Evolutionary conservation across 441 rosid species (phyloP).

Genomic region (Pelargonium australe): DNA sequence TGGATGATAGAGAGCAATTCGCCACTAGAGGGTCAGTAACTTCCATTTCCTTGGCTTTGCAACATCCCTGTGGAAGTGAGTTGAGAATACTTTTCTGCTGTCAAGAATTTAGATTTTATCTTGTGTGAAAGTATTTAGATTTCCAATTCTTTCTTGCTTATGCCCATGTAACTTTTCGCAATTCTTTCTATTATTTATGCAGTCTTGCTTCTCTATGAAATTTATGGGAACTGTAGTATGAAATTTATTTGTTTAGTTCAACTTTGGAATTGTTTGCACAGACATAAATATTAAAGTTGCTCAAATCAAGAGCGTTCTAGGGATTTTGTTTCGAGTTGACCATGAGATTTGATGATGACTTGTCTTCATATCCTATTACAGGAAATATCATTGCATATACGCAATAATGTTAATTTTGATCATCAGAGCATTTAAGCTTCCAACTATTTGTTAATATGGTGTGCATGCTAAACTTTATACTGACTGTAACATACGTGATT

Average conservation of each 20-base stretch:
- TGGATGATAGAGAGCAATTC: slow-evolving; percentile 90
- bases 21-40: slow-evolving; percentile 57
- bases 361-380: background rate
- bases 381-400: background rate
- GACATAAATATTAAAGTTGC: background rate
- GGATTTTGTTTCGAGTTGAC: background rate
- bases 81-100: background rate
- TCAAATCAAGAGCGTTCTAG: background rate
- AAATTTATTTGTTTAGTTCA: background rate
- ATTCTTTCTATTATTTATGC: no score
- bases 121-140: background rate
- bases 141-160: no score
- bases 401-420: no score
- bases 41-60: slow-evolving; percentile 9
- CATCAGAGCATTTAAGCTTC: no score
- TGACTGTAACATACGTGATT: no score
- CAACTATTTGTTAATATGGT: background rate
- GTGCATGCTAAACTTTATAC: no score
- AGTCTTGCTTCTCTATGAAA: no score
- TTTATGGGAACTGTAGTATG: background rate
- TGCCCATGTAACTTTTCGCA: no score
- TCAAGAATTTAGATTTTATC: background rate
- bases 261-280: background rate
- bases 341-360: background rate
- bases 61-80: background rate